Conservation (phyloP, 163 green algal genomes). For the Chloromonas sp. region DNA sequence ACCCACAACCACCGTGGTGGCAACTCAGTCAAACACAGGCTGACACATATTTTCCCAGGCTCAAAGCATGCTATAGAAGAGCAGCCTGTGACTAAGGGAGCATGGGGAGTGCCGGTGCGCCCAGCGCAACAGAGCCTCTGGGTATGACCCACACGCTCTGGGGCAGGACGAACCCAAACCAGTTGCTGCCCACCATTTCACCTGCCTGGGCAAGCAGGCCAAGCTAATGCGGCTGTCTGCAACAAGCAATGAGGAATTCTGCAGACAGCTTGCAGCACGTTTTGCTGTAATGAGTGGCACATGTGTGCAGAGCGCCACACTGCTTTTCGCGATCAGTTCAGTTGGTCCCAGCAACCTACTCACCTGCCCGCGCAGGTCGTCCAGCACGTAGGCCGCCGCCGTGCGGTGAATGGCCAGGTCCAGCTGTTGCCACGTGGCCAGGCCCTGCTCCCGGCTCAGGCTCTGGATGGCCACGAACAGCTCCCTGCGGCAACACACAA, state of each 20-base stretch:
- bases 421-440: slow-evolving; percentile 26
- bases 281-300: background rate
- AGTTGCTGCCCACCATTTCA: too few relatives aligned
- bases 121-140: background rate
- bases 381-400: slow-evolving; percentile 25
- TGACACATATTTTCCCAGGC: background rate
- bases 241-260: background rate
- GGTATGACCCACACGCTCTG: background rate
- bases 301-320: background rate
- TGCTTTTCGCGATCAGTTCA: background rate
- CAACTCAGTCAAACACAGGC: background rate
- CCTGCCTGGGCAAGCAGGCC: background rate
- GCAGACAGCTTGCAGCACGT: too few relatives aligned
- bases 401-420: slow-evolving; percentile 35
- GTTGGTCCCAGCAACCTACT: background rate
- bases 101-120: background rate
- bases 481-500: slow-evolving; percentile 4
- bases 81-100: background rate
- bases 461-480: slow-evolving; percentile 12
- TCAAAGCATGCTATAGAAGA: background rate
- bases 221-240: background rate
- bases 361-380: slow-evolving; percentile 28
- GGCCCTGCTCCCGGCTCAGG: slow-evolving; percentile 18
- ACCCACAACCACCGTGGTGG: background rate
- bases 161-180: background rate